Evolutionary conservation across 1,139 yeast species (phyloP).

Genomic region (Candida sojae): DNA sequence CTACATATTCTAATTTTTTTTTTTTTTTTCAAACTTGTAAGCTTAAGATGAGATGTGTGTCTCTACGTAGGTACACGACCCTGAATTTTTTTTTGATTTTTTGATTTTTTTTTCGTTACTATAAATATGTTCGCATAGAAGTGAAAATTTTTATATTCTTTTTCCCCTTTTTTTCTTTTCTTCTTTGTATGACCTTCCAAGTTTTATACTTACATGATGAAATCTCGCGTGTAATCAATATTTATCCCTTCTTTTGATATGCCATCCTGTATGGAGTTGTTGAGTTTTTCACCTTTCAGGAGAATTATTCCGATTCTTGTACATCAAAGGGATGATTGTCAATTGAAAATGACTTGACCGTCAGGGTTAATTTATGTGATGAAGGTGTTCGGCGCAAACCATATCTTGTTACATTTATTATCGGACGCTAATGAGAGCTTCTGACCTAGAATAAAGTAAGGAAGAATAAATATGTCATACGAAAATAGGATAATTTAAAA

Average conservation of each 20-base stretch:
- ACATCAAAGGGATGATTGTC: conserved; percentile 38
- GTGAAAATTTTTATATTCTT: conserved; percentile 5
- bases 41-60: conserved; percentile 10
- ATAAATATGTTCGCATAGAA: not conserved
- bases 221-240: conserved; percentile 53
- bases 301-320: conserved; percentile 37
- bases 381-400: conserved; percentile 65
- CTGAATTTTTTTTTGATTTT: too few species aligned
- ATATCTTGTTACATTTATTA: conserved; percentile 52
- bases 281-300: conserved; percentile 27
- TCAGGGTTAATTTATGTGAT: conserved; percentile 44
- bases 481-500: too few species aligned
- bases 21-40: not conserved
- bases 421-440: conserved; percentile 49
- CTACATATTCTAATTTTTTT: not conserved
- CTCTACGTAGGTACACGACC: not conserved
- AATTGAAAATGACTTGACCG: conserved; percentile 19
- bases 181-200: conserved; percentile 53
- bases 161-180: conserved; percentile 7
- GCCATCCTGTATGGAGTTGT: conserved; percentile 21
- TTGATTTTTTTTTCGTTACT: not conserved
- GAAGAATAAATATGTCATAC: not conserved
- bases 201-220: conserved; percentile 62
- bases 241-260: conserved; percentile 39
- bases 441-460: conserved; percentile 34